Base-by-base conservation (phyloP, 371 early-diverging fungal species). In the Coemansia sp. region DNA sequence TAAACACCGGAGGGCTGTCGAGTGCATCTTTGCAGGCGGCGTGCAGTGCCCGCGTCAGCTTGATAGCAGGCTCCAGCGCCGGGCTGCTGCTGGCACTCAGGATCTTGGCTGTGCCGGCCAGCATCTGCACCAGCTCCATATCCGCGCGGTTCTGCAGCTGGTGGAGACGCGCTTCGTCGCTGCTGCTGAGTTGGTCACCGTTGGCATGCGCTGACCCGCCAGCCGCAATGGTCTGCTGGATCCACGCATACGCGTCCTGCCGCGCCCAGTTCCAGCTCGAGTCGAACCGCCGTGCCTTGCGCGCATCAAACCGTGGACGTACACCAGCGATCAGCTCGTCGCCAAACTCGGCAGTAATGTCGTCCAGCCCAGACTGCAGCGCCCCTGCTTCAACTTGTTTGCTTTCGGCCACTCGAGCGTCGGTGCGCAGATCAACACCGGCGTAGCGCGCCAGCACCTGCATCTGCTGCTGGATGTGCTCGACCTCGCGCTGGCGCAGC, bases 361-460 rank as follows among this genome's bases (percentile, higher is more conserved):
- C 74, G 76, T 95, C 94, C 35, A 94, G 77, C 42, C 93, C 88
- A 40, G 80, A 66, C 80, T 94, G 94, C n/a, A 92, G 79, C 51
- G 84, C 82, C 16, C 79, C 75, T n/a, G 84, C 77, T 2, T 79
- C 80, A 20, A 77, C 78, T 77, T 86, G 83, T 61, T 88, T 84
- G 55, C 80, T 78, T 41, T 86, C 89, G 10, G 41, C 86, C 38
- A 76, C 68, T 62, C 87, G 86, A 50, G 84, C 83, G 41, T 88
- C 89, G 35, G 86, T 88, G 51, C 90, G 86, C 38, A 94, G 81
- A 72, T 95, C 94, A 59, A 93, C 80, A 61, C 90, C 90, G 36
- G 91, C 81, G 72, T 93, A 94, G 53, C 88, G 87, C 50, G 93
- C 92, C 61, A 90, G 87, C 59, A 88, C 83, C 79, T 91, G 88